Evolutionary conservation across 2,329 filamentous ascomycete genomes (phyloP).

Genomic region (Cyclaneusma minus): DNA sequence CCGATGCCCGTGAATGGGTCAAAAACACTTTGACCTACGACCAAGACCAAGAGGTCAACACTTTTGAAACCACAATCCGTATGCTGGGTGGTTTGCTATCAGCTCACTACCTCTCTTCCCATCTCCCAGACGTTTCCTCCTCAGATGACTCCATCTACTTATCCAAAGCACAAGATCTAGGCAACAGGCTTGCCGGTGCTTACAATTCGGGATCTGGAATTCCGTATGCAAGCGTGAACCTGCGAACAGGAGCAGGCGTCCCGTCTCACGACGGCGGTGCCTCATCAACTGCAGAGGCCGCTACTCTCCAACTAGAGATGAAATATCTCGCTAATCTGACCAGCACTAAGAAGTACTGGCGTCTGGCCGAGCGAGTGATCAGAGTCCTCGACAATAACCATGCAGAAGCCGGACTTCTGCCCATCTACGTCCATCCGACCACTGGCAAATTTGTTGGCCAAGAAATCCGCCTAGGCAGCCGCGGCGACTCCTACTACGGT

Average conservation of each 20-base stretch:
- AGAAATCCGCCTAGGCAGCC: conserved; percentile 83
- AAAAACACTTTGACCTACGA: conserved; percentile 68
- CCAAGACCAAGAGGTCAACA: conserved; percentile 89
- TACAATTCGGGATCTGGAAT: conserved; percentile 80
- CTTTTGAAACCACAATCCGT: conserved; percentile 93
- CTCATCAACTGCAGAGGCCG: conserved; percentile 86
- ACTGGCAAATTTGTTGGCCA: conserved; percentile 64
- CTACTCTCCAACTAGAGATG: conserved; percentile 86
- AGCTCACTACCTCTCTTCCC: conserved; percentile 84
- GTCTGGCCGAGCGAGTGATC: conserved; percentile 82
- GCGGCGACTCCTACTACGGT: conserved; percentile 97
- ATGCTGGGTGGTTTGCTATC: conserved; percentile 90
- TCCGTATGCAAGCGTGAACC: conserved; percentile 79
- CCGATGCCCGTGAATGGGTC: conserved; percentile 81
- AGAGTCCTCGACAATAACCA: conserved; percentile 75
- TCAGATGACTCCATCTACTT: conserved; percentile 83
- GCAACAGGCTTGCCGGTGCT: conserved; percentile 71
- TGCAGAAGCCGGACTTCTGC: conserved; percentile 69
- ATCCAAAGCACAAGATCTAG: conserved; percentile 88
- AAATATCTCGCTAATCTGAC: conserved; percentile 94
- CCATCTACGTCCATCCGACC: conserved; percentile 76
- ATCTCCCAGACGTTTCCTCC: conserved; percentile 65
- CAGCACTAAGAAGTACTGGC: conserved; percentile 85
- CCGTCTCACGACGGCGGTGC: conserved; percentile 77
- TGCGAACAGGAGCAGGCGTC: conserved; percentile 62